Percentiles rank a stretch among this genome's conserved stretches.
phyloP scores from a whole-genome alignment of 805 yeast species.

The Kodamaea kaohsiungensis region DNA sequence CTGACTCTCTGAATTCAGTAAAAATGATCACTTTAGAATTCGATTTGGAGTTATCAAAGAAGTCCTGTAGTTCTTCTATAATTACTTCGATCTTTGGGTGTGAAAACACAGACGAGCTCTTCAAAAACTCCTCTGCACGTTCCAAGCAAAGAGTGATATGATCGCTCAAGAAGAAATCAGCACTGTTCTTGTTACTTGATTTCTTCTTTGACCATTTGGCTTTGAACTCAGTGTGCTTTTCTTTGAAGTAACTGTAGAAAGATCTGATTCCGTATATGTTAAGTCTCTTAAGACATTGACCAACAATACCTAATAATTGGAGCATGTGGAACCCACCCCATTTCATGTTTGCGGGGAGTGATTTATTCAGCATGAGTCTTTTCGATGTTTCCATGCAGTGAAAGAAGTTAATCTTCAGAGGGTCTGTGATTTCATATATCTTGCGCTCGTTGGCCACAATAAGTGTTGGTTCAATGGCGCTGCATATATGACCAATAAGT shows the following conservation, averaged over 20 bases:
- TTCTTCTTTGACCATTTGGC: slow-evolving; percentile 58
- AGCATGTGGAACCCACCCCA: slow-evolving; percentile 69
- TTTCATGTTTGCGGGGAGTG: slow-evolving; percentile 65
- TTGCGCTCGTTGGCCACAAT: slow-evolving; percentile 62
- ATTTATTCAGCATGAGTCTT: slow-evolving; percentile 52
- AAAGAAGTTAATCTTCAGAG: slow-evolving; percentile 68
- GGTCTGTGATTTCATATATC: slow-evolving; percentile 65
- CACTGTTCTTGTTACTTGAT: slow-evolving; percentile 62
- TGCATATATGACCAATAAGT: slow-evolving; percentile 54
- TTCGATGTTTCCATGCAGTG: slow-evolving; percentile 69
- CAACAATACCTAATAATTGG: slow-evolving; percentile 66
- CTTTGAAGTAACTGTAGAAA: slow-evolving; percentile 66
- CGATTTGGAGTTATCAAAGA: slow-evolving; percentile 43
- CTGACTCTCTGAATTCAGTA: slow-evolving; percentile 87
- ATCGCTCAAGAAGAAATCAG: slow-evolving; percentile 58
- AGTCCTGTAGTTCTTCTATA: slow-evolving; percentile 55
- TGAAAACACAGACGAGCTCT: slow-evolving; percentile 43
- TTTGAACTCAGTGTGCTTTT: slow-evolving; percentile 57
- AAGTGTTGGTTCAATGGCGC: slow-evolving; percentile 67
- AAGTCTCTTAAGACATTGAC: slow-evolving; percentile 67
- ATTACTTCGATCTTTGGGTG: slow-evolving; percentile 75
- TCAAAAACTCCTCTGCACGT: slow-evolving; percentile 45
- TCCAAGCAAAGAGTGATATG: slow-evolving; percentile 46
- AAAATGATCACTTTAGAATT: slow-evolving; percentile 82
- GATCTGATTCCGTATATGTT: slow-evolving; percentile 81